These are phyloP conservation scores for Silene uniflora DNA, from an alignment of 148 eudicot genomes.

Conservation along the genomic window DNA sequence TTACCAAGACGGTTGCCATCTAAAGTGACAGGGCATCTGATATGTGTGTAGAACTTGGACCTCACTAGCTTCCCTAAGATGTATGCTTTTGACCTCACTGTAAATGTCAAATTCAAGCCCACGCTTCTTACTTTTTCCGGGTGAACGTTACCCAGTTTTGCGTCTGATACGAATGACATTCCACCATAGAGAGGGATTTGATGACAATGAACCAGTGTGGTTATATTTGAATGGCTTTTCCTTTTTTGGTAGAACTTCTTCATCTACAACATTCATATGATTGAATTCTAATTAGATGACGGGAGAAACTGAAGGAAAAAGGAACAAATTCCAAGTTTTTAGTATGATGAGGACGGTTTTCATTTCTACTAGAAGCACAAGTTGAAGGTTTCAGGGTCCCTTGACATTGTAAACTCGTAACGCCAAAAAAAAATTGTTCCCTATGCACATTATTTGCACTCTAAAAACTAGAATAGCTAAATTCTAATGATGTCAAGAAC, in stretches of 20 bases:
- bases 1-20: slow-evolving; percentile 51
- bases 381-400: neutral
- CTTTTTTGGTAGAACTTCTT: slow-evolving; percentile 64
- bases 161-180: slow-evolving; percentile 34
- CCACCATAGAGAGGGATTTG: slow-evolving; percentile 75
- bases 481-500: no score
- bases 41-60: slow-evolving; percentile 50
- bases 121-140: slow-evolving; percentile 36
- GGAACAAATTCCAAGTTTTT: neutral
- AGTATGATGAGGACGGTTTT: neutral
- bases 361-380: neutral
- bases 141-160: slow-evolving; percentile 13
- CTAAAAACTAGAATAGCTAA: no score
- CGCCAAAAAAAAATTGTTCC: neutral
- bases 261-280: slow-evolving; percentile 37
- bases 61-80: slow-evolving; percentile 70
- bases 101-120: slow-evolving; percentile 64
- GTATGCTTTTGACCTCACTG: slow-evolving; percentile 66
- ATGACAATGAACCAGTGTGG: slow-evolving; percentile 39
- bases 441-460: no score
- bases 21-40: slow-evolving; percentile 52
- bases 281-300: neutral
- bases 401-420: neutral
- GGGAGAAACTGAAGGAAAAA: neutral
- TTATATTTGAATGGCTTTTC: slow-evolving; percentile 42